These are phyloP conservation scores for Pseudonitzschia multiseries DNA, from an alignment of 108 stramenopile genomes.

Conservation along the genomic window DNA sequence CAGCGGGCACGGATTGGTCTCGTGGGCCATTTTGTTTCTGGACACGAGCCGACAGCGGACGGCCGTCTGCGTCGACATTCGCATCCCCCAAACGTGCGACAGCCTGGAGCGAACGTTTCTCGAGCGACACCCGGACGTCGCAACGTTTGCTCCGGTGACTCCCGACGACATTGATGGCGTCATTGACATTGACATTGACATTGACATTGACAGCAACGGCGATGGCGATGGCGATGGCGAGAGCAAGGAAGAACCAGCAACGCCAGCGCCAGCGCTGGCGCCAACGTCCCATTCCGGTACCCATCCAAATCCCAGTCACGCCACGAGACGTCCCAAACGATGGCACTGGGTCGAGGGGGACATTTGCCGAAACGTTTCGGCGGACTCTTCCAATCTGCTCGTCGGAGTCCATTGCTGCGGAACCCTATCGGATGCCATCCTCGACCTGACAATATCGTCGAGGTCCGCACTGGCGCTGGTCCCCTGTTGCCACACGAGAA, in stretches of 20 bases:
- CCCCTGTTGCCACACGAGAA: conserved; percentile 58
- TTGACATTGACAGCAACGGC: no score
- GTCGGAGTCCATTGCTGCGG: conserved; percentile 67
- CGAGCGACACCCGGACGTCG: conserved; percentile 40
- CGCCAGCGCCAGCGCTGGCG: neutral
- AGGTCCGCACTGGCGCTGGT: conserved; percentile 54
- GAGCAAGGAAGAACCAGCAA: neutral
- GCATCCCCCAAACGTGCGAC: conserved; percentile 64
- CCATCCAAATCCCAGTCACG: neutral
- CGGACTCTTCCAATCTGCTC: conserved; percentile 46
- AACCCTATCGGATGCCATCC: conserved; percentile 48
- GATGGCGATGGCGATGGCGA: neutral
- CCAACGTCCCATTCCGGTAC: no score
- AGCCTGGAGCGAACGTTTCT: conserved; percentile 43
- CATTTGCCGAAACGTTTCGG: conserved; percentile 45
- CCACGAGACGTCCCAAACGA: neutral
- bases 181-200: no score
- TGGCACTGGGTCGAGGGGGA: conserved; percentile 64
- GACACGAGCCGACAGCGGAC: conserved; percentile 41
- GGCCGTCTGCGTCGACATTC: conserved; percentile 54
- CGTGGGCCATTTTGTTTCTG: conserved; percentile 61
- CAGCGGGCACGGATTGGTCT: conserved; percentile 60
- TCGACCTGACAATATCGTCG: conserved; percentile 41
- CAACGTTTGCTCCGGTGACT: neutral
- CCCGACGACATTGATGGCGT: no score